phyloP scores from a whole-genome alignment of 768 basidiomycete genomes.

The Calocybe cyanea region DNA sequence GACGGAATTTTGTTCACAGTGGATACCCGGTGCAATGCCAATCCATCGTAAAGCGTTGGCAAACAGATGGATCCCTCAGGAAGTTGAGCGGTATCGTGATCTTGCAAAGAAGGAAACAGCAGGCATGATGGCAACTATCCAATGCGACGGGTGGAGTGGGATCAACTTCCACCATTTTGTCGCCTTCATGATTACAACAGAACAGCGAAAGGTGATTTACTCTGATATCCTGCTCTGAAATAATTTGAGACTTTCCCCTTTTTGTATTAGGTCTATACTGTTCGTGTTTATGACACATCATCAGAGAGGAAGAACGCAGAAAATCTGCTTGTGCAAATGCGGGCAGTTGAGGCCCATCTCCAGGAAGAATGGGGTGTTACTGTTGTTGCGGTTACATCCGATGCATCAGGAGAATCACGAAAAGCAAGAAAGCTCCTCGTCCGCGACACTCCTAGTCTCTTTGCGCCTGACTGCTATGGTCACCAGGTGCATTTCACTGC shows the following conservation, averaged over 20 bases:
- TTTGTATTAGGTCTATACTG: slow-evolving; percentile 16
- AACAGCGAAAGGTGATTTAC: not conserved
- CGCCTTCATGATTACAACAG: slow-evolving; percentile 21
- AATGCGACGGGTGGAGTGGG: slow-evolving; percentile 27
- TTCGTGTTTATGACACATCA: slow-evolving; percentile 28
- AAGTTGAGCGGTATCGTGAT: slow-evolving; percentile 1
- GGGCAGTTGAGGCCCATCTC: slow-evolving; percentile 14
- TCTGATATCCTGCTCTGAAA: not conserved
- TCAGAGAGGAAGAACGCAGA: slow-evolving; percentile 26
- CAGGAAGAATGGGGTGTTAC: slow-evolving; percentile 22
- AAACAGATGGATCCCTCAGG: slow-evolving; percentile 1
- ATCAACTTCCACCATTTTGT: slow-evolving; percentile 24
- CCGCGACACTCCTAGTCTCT: slow-evolving; percentile 17
- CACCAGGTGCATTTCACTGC: slow-evolving; percentile 9
- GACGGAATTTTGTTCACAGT: slow-evolving; percentile 16
- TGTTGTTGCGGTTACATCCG: slow-evolving; percentile 27
- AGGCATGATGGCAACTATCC: slow-evolving; percentile 16
- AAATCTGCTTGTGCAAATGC: slow-evolving; percentile 22
- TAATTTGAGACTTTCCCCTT: not conserved
- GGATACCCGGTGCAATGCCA: slow-evolving; percentile 17
- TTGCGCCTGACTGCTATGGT: slow-evolving; percentile 30
- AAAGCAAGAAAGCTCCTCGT: slow-evolving; percentile 19
- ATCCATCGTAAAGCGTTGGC: slow-evolving; percentile 5
- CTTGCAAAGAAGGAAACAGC: slow-evolving; percentile 1
- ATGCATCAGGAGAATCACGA: slow-evolving; percentile 33